phyloP scores from a whole-genome alignment of 129 eudicot genomes.

The Centrapalus pauciflorus region DNA sequence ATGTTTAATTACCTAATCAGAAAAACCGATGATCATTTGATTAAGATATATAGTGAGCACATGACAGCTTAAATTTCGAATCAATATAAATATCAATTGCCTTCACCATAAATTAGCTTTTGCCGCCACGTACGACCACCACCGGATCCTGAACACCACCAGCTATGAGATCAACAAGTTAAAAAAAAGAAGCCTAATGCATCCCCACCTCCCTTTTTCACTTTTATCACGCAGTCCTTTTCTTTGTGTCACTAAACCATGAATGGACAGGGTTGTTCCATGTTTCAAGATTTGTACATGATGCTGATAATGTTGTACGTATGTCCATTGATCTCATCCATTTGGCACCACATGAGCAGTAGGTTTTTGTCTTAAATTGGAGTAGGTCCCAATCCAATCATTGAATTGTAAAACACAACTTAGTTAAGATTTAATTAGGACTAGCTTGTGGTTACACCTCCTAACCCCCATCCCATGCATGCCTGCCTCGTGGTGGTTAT shows the following conservation, averaged over 20 bases:
- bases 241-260: constrained; percentile 2
- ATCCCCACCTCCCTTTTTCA: background rate
- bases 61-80: background rate
- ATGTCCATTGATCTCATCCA: constrained; percentile 20
- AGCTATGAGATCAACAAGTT: background rate
- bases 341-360: constrained; percentile 23
- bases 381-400: constrained; percentile 33
- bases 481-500: constrained; percentile 15
- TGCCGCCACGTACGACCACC: background rate
- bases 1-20: too few relatives aligned
- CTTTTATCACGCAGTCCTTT: background rate
- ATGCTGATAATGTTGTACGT: constrained; percentile 10
- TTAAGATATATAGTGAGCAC: background rate
- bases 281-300: constrained; percentile 13
- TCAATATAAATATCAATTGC: background rate
- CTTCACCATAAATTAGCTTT: background rate
- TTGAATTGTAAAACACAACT: constrained; percentile 25
- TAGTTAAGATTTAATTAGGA: constrained; percentile 10
- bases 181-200: background rate
- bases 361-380: constrained; percentile 21
- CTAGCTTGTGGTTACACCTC: constrained; percentile 17
- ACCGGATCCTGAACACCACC: background rate
- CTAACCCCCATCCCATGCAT: constrained; percentile 12
- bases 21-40: too few relatives aligned
- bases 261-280: constrained; percentile 24